Base-by-base conservation (phyloP, 228 moss, liverwort and hornwort genomes). In the Sphagnum magellanicum region DNA sequence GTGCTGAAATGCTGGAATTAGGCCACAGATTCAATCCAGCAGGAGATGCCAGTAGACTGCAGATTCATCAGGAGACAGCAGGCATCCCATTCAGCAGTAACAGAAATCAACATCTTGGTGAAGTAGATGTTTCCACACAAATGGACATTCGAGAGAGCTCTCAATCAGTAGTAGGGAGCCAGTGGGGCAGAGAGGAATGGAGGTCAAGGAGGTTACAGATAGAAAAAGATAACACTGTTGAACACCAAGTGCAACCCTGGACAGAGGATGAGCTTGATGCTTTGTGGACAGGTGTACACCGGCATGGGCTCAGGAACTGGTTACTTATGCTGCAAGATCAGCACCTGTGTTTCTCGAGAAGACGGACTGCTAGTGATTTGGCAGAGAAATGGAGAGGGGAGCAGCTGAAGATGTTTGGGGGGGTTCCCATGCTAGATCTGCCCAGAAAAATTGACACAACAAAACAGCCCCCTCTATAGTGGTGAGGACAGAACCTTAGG, bases 211-310 rank as follows among this genome's bases (percentile, higher is more conserved):
- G 74, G 46, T 79, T 74, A 61, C 81, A 81, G 6, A 72, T 78
- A 49, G 90, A 80, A 72, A 81, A 85, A 61, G 70, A 74, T 67
- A 86, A 83, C 71, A 76, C 81, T 68, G 78, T 84, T 68, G 55
- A 68, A 61, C 79, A 83, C 32, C 32, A 32, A 1, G 32, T 32
- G 32, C 32, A 67, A 47, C 76, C 79, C 6, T 98, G 93, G 93
- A 81, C 88, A 48, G 97, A 98, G 74, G 97, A 98, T 69, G 97
- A 98, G 68, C 76, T 98, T 50, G 97, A 98, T 65, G 77, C 85
- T 51, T 71, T 98, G 13, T 93, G 93, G 91, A 79, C 81, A 79
- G 97, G 97, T 53, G 91, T 98, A 52, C 88, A 93, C 64, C 87
- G 97, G 68, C 75, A 89, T 75, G 90, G 32, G 1, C 68, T 69